Conservation (phyloP, 139 green algal species). For the Trebouxia sp. region DNA sequence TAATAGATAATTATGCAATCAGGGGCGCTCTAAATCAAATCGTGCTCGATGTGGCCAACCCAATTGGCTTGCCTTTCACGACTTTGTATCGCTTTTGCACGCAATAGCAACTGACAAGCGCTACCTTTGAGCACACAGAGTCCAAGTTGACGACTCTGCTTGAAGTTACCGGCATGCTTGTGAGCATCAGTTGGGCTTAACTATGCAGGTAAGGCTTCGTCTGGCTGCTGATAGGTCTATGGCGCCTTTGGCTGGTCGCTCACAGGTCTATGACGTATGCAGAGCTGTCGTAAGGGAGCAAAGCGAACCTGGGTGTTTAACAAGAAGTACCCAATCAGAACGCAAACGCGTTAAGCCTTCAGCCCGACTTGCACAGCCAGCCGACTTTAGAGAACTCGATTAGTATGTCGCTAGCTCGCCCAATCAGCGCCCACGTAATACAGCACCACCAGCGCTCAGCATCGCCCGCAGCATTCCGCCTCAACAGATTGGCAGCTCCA, state of each 20-base stretch:
- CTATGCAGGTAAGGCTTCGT: not conserved
- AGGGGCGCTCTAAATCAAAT: no score
- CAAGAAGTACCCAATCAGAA: slow-evolving; percentile 68
- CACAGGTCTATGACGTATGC: not conserved
- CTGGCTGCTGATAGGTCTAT: not conserved
- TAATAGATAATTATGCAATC: no score
- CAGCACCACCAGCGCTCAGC: not conserved
- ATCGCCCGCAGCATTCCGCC: not conserved
- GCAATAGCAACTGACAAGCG: no score
- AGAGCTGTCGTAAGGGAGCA: slow-evolving; percentile 26
- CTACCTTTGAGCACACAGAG: not conserved
- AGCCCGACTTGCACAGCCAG: slow-evolving; percentile 14
- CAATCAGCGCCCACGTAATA: not conserved
- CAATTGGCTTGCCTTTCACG: no score
- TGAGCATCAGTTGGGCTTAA: not conserved
- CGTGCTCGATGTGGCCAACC: no score
- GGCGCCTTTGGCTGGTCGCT: not conserved
- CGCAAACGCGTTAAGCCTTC: slow-evolving; percentile 29
- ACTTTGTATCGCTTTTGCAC: no score
- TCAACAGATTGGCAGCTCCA: not conserved
- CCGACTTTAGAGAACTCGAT: not conserved
- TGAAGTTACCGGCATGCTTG: not conserved
- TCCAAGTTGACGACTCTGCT: not conserved
- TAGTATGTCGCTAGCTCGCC: not conserved
- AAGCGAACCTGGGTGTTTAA: slow-evolving; percentile 71